phyloP scores from a whole-genome alignment of 257 asterid genomes.

The Solanum peruvianum region DNA sequence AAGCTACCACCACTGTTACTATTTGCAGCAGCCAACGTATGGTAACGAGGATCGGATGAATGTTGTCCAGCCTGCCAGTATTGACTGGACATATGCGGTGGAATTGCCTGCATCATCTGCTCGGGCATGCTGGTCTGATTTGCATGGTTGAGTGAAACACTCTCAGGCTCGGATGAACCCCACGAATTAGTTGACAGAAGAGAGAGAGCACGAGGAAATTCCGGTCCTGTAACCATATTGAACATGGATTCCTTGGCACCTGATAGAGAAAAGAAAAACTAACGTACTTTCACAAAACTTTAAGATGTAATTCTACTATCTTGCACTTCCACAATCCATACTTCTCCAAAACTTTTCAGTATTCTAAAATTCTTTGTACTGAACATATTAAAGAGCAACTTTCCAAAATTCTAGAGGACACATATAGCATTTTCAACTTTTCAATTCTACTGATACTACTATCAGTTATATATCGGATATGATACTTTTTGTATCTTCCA shows the following conservation, averaged over 20 bases:
- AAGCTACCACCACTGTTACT: constrained; percentile 14
- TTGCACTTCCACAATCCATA: background rate
- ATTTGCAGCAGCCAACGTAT: constrained; percentile 14
- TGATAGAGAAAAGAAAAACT: constrained; percentile 2
- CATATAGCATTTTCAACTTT: background rate
- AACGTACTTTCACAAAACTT: background rate
- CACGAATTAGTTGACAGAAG: constrained; percentile 85
- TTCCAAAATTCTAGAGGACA: background rate
- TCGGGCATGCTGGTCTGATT: constrained; percentile 14
- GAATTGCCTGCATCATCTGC: constrained; percentile 28
- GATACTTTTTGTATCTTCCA: background rate
- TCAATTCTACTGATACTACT: background rate
- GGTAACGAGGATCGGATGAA: constrained; percentile 13
- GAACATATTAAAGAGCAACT: background rate
- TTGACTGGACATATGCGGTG: constrained; percentile 48
- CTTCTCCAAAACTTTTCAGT: background rate
- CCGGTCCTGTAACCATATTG: constrained; percentile 34
- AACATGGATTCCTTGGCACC: constrained; percentile 52
- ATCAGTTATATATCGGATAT: background rate
- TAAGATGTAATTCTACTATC: background rate
- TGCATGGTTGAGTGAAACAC: constrained; percentile 22
- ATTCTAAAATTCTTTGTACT: background rate
- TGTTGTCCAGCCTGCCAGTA: constrained; percentile 47
- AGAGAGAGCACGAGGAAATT: constrained; percentile 82
- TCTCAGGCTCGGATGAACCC: constrained; percentile 43